phyloP scores from a whole-genome alignment of 1,139 yeast species.

The Taiozyma sp. region DNA sequence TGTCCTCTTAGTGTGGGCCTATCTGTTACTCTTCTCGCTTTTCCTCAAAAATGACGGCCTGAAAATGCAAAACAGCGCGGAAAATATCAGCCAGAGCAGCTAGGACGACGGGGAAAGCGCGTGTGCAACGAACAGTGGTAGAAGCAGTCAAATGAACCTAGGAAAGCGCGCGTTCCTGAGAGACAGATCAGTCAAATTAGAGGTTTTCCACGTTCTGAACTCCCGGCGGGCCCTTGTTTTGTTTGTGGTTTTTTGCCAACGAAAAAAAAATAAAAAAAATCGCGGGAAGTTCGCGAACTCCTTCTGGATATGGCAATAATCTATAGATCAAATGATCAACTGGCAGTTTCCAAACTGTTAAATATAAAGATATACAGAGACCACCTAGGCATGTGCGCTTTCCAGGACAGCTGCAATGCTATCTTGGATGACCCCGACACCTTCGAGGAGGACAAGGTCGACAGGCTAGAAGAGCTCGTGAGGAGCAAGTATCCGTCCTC shows the following conservation, averaged over 20 bases:
- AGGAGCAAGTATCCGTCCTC: slow-evolving; percentile 12
- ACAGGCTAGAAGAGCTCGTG: slow-evolving; percentile 30
- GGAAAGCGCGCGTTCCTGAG: not conserved
- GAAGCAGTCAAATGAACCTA: not conserved
- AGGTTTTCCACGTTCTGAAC: not conserved
- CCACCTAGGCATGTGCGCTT: not conserved
- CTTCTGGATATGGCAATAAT: not conserved
- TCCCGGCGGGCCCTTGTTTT: not conserved
- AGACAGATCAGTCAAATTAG: not conserved
- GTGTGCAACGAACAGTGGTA: not conserved
- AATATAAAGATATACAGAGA: not conserved
- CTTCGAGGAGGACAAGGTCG: slow-evolving; percentile 34
- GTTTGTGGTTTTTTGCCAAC: not conserved
- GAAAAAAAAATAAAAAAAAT: not conserved
- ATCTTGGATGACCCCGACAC: slow-evolving; percentile 26
- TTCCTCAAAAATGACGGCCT: not conserved
- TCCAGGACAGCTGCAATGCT: slow-evolving; percentile 27
- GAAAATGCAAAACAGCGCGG: not conserved
- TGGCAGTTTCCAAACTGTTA: not conserved
- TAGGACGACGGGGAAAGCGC: not conserved
- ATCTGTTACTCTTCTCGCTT: not conserved
- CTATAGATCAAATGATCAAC: not conserved
- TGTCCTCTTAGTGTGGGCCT: slow-evolving; percentile 2
- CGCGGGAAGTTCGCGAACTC: not conserved
- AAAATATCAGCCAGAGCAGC: not conserved